Evolutionary conservation across 2,329 filamentous ascomycete species (phyloP).

Genomic region (Xylaria digitata): DNA sequence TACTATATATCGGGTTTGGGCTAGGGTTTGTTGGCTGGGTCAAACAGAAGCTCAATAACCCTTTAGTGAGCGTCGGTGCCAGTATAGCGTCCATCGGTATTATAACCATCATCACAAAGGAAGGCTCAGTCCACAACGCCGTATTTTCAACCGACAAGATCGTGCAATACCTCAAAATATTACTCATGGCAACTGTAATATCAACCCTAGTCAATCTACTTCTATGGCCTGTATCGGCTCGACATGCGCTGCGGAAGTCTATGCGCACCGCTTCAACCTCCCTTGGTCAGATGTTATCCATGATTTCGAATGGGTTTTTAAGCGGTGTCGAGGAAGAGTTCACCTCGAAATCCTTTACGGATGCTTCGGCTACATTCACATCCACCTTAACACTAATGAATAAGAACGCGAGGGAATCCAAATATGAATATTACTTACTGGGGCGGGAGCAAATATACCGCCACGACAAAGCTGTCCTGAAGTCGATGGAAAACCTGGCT

Average conservation of each 20-base stretch:
- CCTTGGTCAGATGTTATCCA: constrained; percentile 82
- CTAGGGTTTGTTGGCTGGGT: constrained; percentile 90
- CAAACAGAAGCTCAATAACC: constrained; percentile 81
- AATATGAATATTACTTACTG: constrained; percentile 85
- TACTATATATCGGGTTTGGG: constrained; percentile 86
- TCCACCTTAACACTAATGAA: constrained; percentile 76
- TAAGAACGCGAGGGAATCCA: constrained; percentile 84
- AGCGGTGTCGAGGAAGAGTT: constrained; percentile 85
- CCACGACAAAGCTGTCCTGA: constrained; percentile 81
- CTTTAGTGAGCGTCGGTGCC: constrained; percentile 84
- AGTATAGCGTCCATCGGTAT: constrained; percentile 89
- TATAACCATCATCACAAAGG: constrained; percentile 90
- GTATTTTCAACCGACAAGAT: constrained; percentile 86
- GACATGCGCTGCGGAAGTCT: constrained; percentile 76
- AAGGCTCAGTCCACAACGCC: constrained; percentile 85
- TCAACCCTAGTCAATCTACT: constrained; percentile 80
- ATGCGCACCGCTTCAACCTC: constrained; percentile 79
- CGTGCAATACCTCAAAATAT: constrained; percentile 83
- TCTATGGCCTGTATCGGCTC: constrained; percentile 82
- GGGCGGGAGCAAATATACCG: constrained; percentile 83
- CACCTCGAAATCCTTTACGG: constrained; percentile 71
- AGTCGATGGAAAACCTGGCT: constrained; percentile 84
- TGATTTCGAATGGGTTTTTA: constrained; percentile 85
- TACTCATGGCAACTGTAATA: constrained; percentile 79
- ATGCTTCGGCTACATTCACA: constrained; percentile 72